These are phyloP conservation scores for Cutaneotrichosporon sp. DNA, from an alignment of 1,284 basidiomycete species.

Conservation along the genomic window DNA sequence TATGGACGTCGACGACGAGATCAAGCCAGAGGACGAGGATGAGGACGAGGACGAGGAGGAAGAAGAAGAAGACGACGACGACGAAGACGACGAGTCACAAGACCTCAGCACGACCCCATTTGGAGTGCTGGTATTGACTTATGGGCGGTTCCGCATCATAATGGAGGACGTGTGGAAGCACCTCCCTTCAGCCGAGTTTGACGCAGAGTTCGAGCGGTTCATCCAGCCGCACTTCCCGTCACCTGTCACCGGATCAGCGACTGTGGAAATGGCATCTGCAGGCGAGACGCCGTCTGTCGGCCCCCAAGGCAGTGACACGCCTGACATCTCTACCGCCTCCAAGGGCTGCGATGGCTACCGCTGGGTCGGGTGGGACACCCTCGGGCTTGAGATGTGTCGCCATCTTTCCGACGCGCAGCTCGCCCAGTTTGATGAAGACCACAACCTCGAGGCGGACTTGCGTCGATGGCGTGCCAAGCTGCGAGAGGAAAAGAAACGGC, in stretches of 20 bases:
- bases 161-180: background rate
- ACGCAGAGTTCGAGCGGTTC: background rate
- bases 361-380: background rate
- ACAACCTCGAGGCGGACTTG: slow-evolving; percentile 1
- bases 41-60: background rate
- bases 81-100: background rate
- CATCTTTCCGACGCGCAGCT: background rate
- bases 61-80: background rate
- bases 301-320: too few relatives aligned
- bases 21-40: too few relatives aligned
- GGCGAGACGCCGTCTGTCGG: too few relatives aligned
- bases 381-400: slow-evolving; percentile 2
- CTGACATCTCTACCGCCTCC: too few relatives aligned
- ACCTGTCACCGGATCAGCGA: too few relatives aligned
- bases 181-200: background rate
- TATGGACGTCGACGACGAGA: too few relatives aligned
- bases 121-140: background rate
- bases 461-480: background rate
- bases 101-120: background rate
- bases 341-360: too few relatives aligned
- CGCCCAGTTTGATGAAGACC: slow-evolving; percentile 2
- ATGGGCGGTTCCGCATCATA: slow-evolving; percentile 2
- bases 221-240: background rate
- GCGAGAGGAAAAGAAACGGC: background rate
- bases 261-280: too few relatives aligned